Evolutionary conservation across 1,284 basidiomycete species (phyloP).

Genomic region (Coriolopsis trogii): DNA sequence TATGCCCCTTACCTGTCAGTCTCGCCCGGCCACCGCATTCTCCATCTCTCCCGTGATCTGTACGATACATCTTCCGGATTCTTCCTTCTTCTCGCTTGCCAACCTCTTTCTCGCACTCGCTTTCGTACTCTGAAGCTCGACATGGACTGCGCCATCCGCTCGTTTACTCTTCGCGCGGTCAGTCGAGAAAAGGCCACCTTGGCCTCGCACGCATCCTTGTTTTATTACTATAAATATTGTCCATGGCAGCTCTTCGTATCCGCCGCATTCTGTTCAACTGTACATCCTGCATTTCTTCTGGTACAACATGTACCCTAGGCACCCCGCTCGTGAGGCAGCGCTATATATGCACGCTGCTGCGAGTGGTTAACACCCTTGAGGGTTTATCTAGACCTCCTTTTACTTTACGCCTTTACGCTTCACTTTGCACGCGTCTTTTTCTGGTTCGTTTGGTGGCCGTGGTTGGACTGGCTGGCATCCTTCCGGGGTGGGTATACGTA

Average conservation of each 20-base stretch:
- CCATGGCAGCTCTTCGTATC: not conserved
- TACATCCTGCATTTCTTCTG: constrained; percentile 5
- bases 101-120: constrained; percentile 21
- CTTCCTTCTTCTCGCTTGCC: constrained; percentile 9
- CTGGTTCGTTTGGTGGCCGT: constrained; percentile 12
- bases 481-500: constrained; percentile 28
- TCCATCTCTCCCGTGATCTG: constrained; percentile 8
- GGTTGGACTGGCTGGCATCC: constrained; percentile 10
- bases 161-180: constrained; percentile 22
- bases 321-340: constrained; percentile 12
- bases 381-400: constrained; percentile 1
- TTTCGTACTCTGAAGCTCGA: constrained; percentile 16
- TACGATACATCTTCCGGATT: constrained; percentile 10
- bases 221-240: constrained; percentile 27
- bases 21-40: constrained; percentile 16
- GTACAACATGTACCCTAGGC: not conserved
- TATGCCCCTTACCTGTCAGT: constrained; percentile 26
- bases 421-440: constrained; percentile 1
- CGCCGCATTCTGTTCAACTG: not conserved
- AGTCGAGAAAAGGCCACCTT: constrained; percentile 21
- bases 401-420: not conserved
- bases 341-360: constrained; percentile 8
- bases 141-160: constrained; percentile 20
- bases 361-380: constrained; percentile 3
- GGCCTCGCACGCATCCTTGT: constrained; percentile 24